A percentile compares a stretch with the other conserved stretches of the same genome.
Evolutionary conservation across 78 protist genomes (phyloP).

Genomic region (Paratrimastix pyriformis): DNA sequence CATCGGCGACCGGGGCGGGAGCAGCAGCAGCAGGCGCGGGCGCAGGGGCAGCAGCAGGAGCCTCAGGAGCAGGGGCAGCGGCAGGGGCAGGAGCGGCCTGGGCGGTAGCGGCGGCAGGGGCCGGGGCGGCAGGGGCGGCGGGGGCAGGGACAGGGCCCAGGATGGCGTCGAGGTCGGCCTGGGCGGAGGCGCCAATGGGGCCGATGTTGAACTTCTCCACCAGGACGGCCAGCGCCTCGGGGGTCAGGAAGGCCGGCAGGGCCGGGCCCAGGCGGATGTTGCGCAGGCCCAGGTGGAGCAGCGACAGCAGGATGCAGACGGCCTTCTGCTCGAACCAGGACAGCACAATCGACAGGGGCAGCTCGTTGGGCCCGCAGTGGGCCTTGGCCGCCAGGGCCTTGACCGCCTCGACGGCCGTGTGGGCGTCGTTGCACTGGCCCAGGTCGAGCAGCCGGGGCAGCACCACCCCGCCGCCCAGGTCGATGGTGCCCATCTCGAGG

Average conservation of each 20-base stretch:
- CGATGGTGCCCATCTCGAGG: slow-evolving; percentile 43
- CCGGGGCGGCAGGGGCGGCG: too few species aligned
- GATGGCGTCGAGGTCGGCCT: too few species aligned
- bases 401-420: slow-evolving; percentile 60
- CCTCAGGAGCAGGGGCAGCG: too few species aligned
- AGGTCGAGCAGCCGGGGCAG: slow-evolving; percentile 72
- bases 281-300: slow-evolving; percentile 50
- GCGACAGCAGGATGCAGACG: slow-evolving; percentile 54
- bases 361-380: slow-evolving; percentile 43
- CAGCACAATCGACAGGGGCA: slow-evolving; percentile 53
- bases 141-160: too few species aligned
- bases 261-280: slow-evolving; percentile 66
- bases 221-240: too few species aligned
- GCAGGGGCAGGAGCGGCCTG: too few species aligned
- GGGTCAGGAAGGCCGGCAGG: slow-evolving; percentile 72
- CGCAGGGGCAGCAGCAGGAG: too few species aligned
- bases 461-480: slow-evolving; percentile 36
- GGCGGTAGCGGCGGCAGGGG: too few species aligned
- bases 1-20: too few species aligned
- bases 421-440: slow-evolving; percentile 84
- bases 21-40: too few species aligned
- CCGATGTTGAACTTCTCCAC: too few species aligned
- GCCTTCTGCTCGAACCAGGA: slow-evolving; percentile 83
- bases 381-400: slow-evolving; percentile 43
- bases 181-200: too few species aligned